Evolutionary conservation across 2,329 filamentous ascomycete species (phyloP).

Genomic region (Leptosphaerulina australis): DNA sequence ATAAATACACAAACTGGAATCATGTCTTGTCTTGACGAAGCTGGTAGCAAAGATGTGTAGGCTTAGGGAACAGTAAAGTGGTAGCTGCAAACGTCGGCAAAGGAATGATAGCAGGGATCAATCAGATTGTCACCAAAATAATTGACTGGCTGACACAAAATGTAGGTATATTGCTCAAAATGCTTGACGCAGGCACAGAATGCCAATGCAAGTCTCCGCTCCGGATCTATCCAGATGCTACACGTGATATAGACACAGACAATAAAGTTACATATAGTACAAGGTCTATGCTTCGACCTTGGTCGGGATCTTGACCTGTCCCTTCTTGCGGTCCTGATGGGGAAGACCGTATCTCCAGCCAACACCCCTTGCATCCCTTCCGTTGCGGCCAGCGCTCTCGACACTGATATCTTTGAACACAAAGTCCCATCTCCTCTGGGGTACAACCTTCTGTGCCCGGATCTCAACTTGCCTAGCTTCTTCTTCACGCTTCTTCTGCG

Average conservation of each 20-base stretch:
- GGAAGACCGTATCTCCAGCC: constrained; percentile 68
- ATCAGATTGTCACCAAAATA: background rate
- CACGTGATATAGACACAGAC: constrained; percentile 26
- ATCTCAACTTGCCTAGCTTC: constrained; percentile 53
- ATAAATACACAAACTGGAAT: too few species aligned
- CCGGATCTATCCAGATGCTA: constrained; percentile 23
- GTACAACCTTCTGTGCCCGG: constrained; percentile 52
- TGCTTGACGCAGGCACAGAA: background rate
- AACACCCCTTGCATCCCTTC: constrained; percentile 59
- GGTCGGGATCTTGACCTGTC: constrained; percentile 67
- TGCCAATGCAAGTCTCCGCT: constrained; percentile 18
- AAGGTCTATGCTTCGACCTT: constrained; percentile 55
- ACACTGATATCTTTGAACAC: constrained; percentile 64
- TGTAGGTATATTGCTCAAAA: constrained; percentile 16
- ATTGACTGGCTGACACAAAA: constrained; percentile 10
- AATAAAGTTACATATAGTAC: constrained; percentile 33
- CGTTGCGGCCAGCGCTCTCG: constrained; percentile 61
- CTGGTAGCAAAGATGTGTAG: too few species aligned
- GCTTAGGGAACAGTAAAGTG: too few species aligned
- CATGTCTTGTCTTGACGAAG: too few species aligned
- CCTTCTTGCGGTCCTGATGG: constrained; percentile 66
- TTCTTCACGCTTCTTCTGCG: constrained; percentile 49
- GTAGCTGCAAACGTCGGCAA: too few species aligned
- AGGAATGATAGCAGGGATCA: background rate
- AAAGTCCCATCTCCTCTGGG: constrained; percentile 63